phyloP scores from a whole-genome alignment of 805 yeast genomes.

The Metschnikowia baotianmanensis region DNA sequence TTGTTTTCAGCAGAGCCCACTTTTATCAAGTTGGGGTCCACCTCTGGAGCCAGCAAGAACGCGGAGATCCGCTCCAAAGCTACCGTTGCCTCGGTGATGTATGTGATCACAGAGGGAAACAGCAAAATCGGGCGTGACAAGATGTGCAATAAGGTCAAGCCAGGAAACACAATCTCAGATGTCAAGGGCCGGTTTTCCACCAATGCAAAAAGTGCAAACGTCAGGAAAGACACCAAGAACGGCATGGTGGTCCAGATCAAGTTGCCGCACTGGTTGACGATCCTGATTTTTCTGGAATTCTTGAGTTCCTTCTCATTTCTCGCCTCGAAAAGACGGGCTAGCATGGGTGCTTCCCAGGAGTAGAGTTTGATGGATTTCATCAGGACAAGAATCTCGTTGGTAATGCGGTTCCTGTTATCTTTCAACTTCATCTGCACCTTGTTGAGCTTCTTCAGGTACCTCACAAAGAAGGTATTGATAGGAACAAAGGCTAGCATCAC shows the following conservation, averaged over 20 bases:
- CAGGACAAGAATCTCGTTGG: slow-evolving; percentile 23
- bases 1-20: slow-evolving; percentile 1
- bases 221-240: slow-evolving; percentile 58
- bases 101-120: slow-evolving; percentile 56
- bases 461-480: slow-evolving; percentile 19
- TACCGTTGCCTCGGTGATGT: slow-evolving; percentile 57
- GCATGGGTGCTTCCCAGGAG: slow-evolving; percentile 29
- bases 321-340: slow-evolving; percentile 18
- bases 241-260: slow-evolving; percentile 68
- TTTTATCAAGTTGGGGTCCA: slow-evolving; percentile 15
- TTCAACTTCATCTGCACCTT: slow-evolving; percentile 19
- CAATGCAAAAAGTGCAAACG: slow-evolving; percentile 54
- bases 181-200: slow-evolving; percentile 50
- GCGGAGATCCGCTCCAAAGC: slow-evolving; percentile 52
- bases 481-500: slow-evolving; percentile 21
- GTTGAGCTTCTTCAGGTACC: slow-evolving; percentile 14
- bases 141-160: slow-evolving; percentile 57
- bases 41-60: slow-evolving; percentile 37
- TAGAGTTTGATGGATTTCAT: slow-evolving; percentile 28
- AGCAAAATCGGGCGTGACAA: slow-evolving; percentile 57
- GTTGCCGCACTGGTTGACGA: slow-evolving; percentile 39
- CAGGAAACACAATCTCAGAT: slow-evolving; percentile 69
- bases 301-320: slow-evolving; percentile 23
- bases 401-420: slow-evolving; percentile 23
- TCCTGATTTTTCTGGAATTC: slow-evolving; percentile 20